Conservation (phyloP, 2,329 filamentous ascomycete species). For the Chaetomiaceae sp. region DNA sequence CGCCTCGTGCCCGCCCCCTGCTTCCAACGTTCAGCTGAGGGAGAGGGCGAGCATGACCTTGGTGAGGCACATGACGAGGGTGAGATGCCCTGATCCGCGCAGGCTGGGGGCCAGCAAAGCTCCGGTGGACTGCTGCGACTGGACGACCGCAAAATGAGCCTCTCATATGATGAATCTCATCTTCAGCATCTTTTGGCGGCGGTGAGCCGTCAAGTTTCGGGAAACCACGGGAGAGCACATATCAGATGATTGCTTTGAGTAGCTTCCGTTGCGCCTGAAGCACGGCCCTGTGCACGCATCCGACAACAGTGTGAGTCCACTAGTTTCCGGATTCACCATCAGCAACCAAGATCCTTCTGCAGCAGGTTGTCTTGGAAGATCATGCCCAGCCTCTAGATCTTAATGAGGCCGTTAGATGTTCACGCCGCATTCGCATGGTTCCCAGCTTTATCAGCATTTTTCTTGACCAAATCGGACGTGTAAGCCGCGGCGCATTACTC, state of each 20-base stretch:
- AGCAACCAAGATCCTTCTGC: constrained; percentile 10
- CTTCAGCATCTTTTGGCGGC: constrained; percentile 4
- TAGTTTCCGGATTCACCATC: constrained; percentile 7
- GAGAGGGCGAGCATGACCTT: constrained; percentile 15
- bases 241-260: constrained; percentile 6
- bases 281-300: constrained; percentile 1
- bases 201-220: constrained; percentile 11
- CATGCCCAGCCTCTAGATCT: constrained; percentile 5
- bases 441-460: not conserved
- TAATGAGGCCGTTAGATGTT: no score
- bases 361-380: not conserved
- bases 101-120: not conserved
- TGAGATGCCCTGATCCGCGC: constrained; percentile 10
- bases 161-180: constrained; percentile 7
- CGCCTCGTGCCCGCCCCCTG: not conserved
- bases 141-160: not conserved
- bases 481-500: not conserved
- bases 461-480: constrained; percentile 1
- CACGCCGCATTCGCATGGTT: not conserved
- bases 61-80: constrained; percentile 21
- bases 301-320: not conserved
- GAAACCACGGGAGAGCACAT: not conserved
- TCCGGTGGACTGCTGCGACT: not conserved
- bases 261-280: not conserved
- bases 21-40: constrained; percentile 11